Percentiles rank a stretch among this genome's conserved stretches.
Evolutionary conservation across 306 rosid genomes (phyloP).

Genomic region (Vigna unguiculata): DNA sequence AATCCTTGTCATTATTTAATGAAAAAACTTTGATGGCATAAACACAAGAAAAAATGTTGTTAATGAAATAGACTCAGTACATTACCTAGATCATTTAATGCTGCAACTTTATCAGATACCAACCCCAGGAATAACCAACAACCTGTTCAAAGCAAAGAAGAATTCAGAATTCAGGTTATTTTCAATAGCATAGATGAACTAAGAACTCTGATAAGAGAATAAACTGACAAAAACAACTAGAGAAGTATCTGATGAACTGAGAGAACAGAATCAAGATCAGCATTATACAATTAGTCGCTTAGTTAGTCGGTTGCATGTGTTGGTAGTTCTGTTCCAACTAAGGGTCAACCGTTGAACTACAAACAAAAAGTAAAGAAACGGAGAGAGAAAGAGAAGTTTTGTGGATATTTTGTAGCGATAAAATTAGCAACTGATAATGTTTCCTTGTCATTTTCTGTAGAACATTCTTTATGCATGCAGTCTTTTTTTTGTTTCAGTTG

Average conservation of each 20-base stretch:
- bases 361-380: neutral
- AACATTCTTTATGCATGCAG: too few species aligned
- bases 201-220: neutral
- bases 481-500: too few species aligned
- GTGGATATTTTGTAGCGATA: too few species aligned
- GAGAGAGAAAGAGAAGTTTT: too few species aligned
- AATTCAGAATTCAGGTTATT: conserved; percentile 1
- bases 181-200: neutral
- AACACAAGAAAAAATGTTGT: neutral
- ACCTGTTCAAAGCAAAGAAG: conserved; percentile 50
- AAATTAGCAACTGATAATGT: neutral
- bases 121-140: conserved; percentile 51
- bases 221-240: neutral
- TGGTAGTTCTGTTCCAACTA: neutral
- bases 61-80: conserved; percentile 3
- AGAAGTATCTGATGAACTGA: conserved; percentile 60
- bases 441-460: too few species aligned
- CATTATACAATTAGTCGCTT: conserved; percentile 51
- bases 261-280: conserved; percentile 73
- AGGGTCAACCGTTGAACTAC: neutral
- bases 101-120: conserved; percentile 3
- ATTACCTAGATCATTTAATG: conserved; percentile 51
- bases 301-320: neutral
- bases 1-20: neutral
- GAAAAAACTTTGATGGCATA: neutral